These are phyloP conservation scores for Oryza brachyantha DNA, from an alignment of 176 grass and related monocot genomes.

Conservation along the genomic window DNA sequence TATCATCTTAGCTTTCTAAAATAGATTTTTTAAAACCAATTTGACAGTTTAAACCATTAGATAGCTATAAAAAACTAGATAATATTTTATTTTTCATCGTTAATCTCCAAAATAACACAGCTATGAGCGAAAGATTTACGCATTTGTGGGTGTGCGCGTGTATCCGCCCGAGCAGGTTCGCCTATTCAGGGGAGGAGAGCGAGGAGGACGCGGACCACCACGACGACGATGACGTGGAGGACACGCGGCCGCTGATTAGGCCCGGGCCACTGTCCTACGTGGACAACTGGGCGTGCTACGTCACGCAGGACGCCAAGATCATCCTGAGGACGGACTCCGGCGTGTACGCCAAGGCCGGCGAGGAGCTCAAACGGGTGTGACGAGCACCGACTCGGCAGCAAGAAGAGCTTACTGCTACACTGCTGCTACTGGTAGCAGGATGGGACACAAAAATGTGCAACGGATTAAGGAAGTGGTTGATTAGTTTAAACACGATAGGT, in stretches of 20 bases:
- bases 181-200: conserved; percentile 44
- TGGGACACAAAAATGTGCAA: not conserved
- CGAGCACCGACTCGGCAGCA: too few relatives aligned
- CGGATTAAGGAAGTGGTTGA: not conserved
- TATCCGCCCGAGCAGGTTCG: conserved; percentile 27
- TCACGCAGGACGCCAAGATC: conserved; percentile 67
- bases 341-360: conserved; percentile 34
- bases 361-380: conserved; percentile 53
- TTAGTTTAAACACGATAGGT: not conserved
- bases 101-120: too few relatives aligned
- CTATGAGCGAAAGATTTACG: too few relatives aligned
- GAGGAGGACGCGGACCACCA: conserved; percentile 36
- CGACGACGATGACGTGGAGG: conserved; percentile 31
- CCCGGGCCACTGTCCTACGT: conserved; percentile 54
- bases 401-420: too few relatives aligned
- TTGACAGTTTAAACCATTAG: too few relatives aligned
- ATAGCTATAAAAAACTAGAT: too few relatives aligned
- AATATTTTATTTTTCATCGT: too few relatives aligned
- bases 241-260: conserved; percentile 42
- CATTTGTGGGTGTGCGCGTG: not conserved
- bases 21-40: too few relatives aligned
- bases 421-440: not conserved
- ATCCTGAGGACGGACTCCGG: conserved; percentile 54
- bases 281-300: conserved; percentile 71
- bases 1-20: too few relatives aligned